Conservation (phyloP, 257 asterid genomes). For the Cynanchum wilfordii region DNA sequence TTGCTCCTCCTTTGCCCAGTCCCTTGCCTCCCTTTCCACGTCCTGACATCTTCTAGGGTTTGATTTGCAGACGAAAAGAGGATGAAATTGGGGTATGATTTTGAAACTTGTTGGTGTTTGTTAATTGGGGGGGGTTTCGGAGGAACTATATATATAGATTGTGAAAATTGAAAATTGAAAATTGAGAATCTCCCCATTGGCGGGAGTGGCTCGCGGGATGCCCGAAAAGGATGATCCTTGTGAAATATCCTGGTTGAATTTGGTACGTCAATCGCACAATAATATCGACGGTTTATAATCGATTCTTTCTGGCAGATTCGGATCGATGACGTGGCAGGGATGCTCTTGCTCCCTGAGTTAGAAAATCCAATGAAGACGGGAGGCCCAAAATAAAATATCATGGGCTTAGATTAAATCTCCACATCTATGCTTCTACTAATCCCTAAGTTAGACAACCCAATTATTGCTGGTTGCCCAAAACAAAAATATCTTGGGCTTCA, state of each 20-base stretch:
- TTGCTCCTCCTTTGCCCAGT: slow-evolving; percentile 33
- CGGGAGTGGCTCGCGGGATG: background rate
- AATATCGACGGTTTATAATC: background rate
- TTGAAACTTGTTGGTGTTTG: background rate
- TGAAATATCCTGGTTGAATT: background rate
- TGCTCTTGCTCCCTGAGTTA: no score
- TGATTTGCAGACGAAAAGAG: background rate
- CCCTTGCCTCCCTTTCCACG: slow-evolving; percentile 42
- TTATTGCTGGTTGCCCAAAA: no score
- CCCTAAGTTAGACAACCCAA: no score
- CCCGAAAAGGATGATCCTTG: background rate
- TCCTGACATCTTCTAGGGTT: slow-evolving; percentile 21
- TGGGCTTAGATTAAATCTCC: no score
- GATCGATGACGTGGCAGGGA: background rate
- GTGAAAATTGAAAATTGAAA: background rate
- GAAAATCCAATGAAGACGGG: no score
- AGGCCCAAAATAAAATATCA: no score
- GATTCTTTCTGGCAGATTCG: background rate
- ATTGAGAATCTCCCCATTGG: background rate
- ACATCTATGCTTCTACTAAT: no score
- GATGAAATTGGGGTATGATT: background rate
- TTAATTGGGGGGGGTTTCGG: background rate
- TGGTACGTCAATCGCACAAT: background rate
- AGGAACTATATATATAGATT: background rate
- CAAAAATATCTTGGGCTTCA: no score